These are phyloP conservation scores for Heracleum sosnowskyi DNA, from an alignment of 129 eudicot species.

Conservation along the genomic window DNA sequence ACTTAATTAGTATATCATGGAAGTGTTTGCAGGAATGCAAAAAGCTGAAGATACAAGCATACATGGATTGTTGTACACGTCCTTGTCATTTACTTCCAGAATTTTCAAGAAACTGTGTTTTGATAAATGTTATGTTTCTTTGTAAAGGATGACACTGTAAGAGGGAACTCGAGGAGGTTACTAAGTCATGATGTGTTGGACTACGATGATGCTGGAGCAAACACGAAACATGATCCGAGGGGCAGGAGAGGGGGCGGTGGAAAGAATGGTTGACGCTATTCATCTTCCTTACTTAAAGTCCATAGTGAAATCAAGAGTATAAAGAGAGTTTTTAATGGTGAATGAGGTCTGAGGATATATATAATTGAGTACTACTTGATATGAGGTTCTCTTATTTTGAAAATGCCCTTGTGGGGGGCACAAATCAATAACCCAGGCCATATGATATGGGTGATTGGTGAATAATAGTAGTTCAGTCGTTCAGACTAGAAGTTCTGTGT, in stretches of 20 bases:
- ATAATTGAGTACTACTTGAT: not conserved
- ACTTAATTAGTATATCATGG: not conserved
- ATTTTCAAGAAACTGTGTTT: not conserved
- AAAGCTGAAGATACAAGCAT: not conserved
- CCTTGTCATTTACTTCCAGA: not conserved
- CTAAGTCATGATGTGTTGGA: constrained; percentile 43
- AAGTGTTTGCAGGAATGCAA: not conserved
- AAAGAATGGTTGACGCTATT: constrained; percentile 24
- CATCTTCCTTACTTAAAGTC: constrained; percentile 13
- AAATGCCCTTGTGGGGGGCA: not conserved
- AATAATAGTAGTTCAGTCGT: not conserved
- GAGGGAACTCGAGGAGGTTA: constrained; percentile 46
- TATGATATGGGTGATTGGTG: not conserved
- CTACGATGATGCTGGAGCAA: constrained; percentile 73
- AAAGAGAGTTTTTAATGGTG: not conserved
- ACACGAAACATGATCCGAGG: constrained; percentile 67
- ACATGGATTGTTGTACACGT: not conserved
- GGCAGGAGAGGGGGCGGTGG: constrained; percentile 54
- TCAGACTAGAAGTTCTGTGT: not conserved
- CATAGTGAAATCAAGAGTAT: no score
- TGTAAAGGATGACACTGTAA: constrained; percentile 29
- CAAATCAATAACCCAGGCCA: not conserved
- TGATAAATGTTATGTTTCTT: not conserved
- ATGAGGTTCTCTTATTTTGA: not conserved
- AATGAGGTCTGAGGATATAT: not conserved